phyloP scores from a whole-genome alignment of 1,139 yeast species.

The Zygosaccharomyces sapae region DNA sequence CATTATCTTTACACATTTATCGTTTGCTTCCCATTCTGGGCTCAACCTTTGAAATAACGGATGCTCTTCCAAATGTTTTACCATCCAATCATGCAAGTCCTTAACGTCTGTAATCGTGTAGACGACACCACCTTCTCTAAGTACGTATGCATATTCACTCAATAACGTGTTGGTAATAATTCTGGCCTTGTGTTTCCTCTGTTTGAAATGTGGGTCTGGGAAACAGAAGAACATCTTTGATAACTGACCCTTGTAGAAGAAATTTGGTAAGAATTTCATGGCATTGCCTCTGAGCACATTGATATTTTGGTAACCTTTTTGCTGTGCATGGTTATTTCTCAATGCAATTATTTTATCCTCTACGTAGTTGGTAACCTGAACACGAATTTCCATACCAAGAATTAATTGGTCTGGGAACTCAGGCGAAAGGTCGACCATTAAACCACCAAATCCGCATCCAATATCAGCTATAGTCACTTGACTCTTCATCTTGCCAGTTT shows the following conservation, averaged over 20 bases:
- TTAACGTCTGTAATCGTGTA: conserved; percentile 95
- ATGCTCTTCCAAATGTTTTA: conserved; percentile 79
- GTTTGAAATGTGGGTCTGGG: conserved; percentile 99
- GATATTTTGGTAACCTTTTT: conserved; percentile 63
- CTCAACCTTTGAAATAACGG: conserved; percentile 82
- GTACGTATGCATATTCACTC: conserved; percentile 87
- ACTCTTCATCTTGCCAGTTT: conserved; percentile 43
- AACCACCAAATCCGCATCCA: conserved; percentile 98
- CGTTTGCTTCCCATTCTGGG: conserved; percentile 73
- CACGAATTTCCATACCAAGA: conserved; percentile 95
- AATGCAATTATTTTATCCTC: conserved; percentile 92
- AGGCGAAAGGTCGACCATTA: conserved; percentile 74
- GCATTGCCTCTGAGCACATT: conserved; percentile 92
- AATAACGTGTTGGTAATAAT: conserved; percentile 84
- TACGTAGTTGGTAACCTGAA: conserved; percentile 94
- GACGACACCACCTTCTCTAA: conserved; percentile 79
- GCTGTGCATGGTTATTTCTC: conserved; percentile 42
- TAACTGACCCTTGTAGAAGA: conserved; percentile 74
- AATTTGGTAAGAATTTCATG: conserved; percentile 94
- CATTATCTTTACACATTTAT: conserved; percentile 83
- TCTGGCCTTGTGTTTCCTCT: conserved; percentile 95
- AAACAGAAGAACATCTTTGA: conserved; percentile 94
- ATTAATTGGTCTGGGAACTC: conserved; percentile 68
- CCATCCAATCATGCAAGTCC: conserved; percentile 97
- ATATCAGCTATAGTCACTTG: conserved; percentile 89